Conservation (phyloP, 805 yeast species). For the Wickerhamiella spandovensis region DNA sequence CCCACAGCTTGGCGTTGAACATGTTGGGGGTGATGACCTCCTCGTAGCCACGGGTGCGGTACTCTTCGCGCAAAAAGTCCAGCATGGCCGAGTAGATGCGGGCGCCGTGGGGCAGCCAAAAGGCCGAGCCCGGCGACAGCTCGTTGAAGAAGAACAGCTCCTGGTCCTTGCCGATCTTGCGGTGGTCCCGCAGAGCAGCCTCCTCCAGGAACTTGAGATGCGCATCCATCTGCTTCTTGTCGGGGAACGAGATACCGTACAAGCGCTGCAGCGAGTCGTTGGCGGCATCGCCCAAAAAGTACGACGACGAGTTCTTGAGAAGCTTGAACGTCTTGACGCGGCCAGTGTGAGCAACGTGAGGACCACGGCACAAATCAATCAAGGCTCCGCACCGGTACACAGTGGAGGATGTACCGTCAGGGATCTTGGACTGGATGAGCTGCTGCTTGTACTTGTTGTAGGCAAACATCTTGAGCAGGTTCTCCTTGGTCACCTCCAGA, state of each 20-base stretch:
- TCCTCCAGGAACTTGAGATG: conserved; percentile 90
- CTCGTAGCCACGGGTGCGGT: conserved; percentile 87
- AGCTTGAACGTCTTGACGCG: conserved; percentile 88
- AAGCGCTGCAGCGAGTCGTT: conserved; percentile 95
- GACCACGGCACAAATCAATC: conserved; percentile 94
- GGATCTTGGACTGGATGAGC: conserved; percentile 74
- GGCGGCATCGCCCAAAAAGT: conserved; percentile 82
- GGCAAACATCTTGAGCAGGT: conserved; percentile 79
- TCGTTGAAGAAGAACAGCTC: conserved; percentile 92
- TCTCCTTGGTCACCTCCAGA: conserved; percentile 81
- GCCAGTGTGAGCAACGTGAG: conserved; percentile 96
- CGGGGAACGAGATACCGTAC: conserved; percentile 97
- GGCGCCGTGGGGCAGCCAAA: conserved; percentile 99
- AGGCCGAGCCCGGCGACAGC: conserved; percentile 94
- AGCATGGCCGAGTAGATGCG: conserved; percentile 85
- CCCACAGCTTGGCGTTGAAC: conserved; percentile 97
- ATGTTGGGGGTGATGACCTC: conserved; percentile 98
- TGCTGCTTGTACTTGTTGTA: conserved; percentile 94
- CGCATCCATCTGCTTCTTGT: conserved; percentile 88
- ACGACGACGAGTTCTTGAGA: conserved; percentile 89
- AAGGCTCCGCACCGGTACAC: conserved; percentile 96
- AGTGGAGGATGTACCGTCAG: conserved; percentile 91
- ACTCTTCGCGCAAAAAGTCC: conserved; percentile 69
- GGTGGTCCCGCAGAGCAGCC: conserved; percentile 84
- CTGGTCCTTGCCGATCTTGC: conserved; percentile 93